These are phyloP conservation scores for Pseudogymnoascus sp. DNA, from an alignment of 2,329 filamentous ascomycete species.

Conservation along the genomic window DNA sequence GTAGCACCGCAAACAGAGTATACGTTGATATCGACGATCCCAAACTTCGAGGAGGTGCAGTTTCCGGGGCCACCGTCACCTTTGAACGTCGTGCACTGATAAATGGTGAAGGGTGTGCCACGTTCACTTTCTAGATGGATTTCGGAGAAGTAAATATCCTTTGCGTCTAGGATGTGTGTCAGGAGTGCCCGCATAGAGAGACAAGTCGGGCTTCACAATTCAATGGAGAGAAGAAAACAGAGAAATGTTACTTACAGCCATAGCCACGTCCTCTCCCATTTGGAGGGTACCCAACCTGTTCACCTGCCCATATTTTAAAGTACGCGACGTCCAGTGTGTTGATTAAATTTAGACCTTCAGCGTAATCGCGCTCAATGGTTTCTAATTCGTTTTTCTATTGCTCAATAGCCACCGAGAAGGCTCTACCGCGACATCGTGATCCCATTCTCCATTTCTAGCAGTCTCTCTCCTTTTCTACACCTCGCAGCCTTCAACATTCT, in stretches of 20 bases:
- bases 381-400: conserved; percentile 41
- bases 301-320: conserved; percentile 44
- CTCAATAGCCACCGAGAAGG: conserved; percentile 13
- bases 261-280: conserved; percentile 44
- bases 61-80: conserved; percentile 25
- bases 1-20: not conserved
- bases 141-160: not conserved
- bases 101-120: conserved; percentile 27
- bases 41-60: conserved; percentile 32
- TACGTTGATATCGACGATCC: conserved; percentile 22
- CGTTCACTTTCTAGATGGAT: conserved; percentile 9
- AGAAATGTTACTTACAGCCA: conserved; percentile 29
- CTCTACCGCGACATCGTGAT: conserved; percentile 35
- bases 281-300: conserved; percentile 37
- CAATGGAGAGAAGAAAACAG: conserved; percentile 22
- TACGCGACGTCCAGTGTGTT: conserved; percentile 36
- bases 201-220: conserved; percentile 24
- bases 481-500: conserved; percentile 9
- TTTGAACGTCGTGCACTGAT: conserved; percentile 32
- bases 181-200: conserved; percentile 22
- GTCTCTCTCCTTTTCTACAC: conserved; percentile 21
- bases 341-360: conserved; percentile 25
- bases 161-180: not conserved
- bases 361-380: conserved; percentile 33
- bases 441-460: conserved; percentile 36